Evolutionary conservation across 2,329 filamentous ascomycete genomes (phyloP).

Genomic region (Scolecobasidium constrictum): DNA sequence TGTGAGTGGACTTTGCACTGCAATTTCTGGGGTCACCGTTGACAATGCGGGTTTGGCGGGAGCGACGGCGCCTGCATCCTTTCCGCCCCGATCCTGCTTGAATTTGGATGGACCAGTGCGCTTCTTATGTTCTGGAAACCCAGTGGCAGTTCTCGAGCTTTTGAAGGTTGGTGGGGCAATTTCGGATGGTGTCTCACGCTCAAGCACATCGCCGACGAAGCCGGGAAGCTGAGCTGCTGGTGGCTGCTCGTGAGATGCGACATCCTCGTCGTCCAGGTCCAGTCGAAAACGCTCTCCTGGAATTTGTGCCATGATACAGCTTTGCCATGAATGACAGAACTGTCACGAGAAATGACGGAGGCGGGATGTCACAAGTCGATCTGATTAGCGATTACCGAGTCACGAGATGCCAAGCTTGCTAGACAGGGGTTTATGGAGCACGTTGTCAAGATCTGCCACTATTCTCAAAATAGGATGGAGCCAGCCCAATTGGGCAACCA

Average conservation of each 20-base stretch:
- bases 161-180: slow-evolving; percentile 53
- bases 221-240: slow-evolving; percentile 7
- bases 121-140: slow-evolving; percentile 85
- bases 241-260: not conserved
- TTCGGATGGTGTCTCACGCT: slow-evolving; percentile 49
- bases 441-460: too few species aligned
- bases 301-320: slow-evolving; percentile 11
- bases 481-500: too few species aligned
- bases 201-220: slow-evolving; percentile 66
- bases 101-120: slow-evolving; percentile 65
- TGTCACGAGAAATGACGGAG: too few species aligned
- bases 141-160: slow-evolving; percentile 40
- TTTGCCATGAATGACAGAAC: too few species aligned
- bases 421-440: too few species aligned
- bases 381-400: too few species aligned
- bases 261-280: slow-evolving; percentile 7
- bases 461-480: too few species aligned
- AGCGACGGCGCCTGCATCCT: slow-evolving; percentile 13
- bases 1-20: not conserved
- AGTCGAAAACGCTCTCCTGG: slow-evolving; percentile 11
- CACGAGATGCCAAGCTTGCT: too few species aligned
- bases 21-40: not conserved
- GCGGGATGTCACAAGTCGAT: too few species aligned
- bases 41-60: not conserved
- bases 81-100: slow-evolving; percentile 52